Conservation (phyloP, 106 monocot species). For the Dendrobium chrysotoxum region DNA sequence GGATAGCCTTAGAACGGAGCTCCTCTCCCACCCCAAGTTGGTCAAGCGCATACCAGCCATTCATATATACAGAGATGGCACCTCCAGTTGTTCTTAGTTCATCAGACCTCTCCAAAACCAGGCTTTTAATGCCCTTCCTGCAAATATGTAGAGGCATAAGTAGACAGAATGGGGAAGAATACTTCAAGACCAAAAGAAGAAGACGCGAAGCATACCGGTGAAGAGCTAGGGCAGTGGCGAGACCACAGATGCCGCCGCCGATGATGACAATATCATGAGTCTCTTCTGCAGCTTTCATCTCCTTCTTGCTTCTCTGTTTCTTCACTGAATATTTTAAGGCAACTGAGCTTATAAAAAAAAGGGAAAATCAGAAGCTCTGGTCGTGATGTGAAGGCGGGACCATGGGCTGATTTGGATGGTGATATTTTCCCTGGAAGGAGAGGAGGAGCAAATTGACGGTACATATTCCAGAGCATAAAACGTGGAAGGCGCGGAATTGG, state of each 20-base stretch:
- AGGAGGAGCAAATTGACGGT: no score
- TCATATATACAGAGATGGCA: constrained; percentile 23
- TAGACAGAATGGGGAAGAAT: not conserved
- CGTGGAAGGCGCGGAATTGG: no score
- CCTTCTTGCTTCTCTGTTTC: not conserved
- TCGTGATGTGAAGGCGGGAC: no score
- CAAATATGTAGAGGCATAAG: not conserved
- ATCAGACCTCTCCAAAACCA: constrained; percentile 34
- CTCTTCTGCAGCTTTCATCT: constrained; percentile 7
- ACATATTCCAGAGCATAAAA: no score
- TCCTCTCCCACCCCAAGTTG: constrained; percentile 36
- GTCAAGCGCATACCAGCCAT: constrained; percentile 54
- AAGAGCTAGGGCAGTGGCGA: constrained; percentile 24
- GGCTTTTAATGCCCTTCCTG: constrained; percentile 44
- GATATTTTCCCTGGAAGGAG: no score
- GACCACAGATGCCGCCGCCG: constrained; percentile 20
- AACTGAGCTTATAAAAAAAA: no score
- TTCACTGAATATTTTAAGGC: not conserved
- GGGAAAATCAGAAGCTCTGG: no score
- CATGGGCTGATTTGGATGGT: no score
- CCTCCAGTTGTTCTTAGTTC: constrained; percentile 22
- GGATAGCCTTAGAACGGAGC: constrained; percentile 20
- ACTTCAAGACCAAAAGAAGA: not conserved
- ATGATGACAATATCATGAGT: constrained; percentile 21
- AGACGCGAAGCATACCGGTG: constrained; percentile 6